Base-by-base conservation (phyloP, 148 eudicot genomes). In the Silene latifolia region DNA sequence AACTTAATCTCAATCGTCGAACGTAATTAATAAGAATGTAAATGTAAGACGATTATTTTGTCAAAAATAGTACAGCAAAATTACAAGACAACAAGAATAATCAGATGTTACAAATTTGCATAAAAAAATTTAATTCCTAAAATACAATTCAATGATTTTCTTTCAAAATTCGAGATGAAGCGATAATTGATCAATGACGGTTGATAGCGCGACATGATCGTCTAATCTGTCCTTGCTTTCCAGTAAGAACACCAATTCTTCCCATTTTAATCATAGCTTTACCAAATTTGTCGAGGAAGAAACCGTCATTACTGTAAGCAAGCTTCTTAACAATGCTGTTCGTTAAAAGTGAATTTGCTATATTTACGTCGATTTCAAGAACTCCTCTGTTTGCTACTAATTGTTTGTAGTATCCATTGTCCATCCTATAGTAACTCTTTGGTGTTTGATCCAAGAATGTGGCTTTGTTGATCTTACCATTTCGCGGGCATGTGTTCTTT, bases 181-280 rank as follows among this genome's bases (percentile, higher is more conserved):
- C 24, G 18, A 29, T 20, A 44, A 3, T 12, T 67, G 60, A 69
- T 24, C 72, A 51, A 17, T 51, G 14, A 5, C 69, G 80, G 71
- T 87, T 87, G 7, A 78, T 67, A n/a, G 73, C 76, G 7, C 83
- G 73, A 68, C 96, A 89, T 4, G 88, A 86, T 53, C 71, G 76
- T 63, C 91, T 84, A 20, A 91, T 79, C 85, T 91, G 76, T 14
- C 96, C 96, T 65, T 85, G 69, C 4, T 69, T 74, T 8, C 85
- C 96, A 11, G 85, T 81, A 4, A 91, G 86, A 25, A 86, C 88
- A n/a, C 82, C 80, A 10, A 90, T 72, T 56, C 76, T 72, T 39
- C 88, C 93, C 85, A 89, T 57, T 63, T 89, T 89, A 27, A 89
- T 79, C 91, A 91, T 86, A 18, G 96, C 91, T 20, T 78, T 79